Conservation (phyloP, 2,329 filamentous ascomycete genomes). For the Nigrograna mackinnonii region DNA sequence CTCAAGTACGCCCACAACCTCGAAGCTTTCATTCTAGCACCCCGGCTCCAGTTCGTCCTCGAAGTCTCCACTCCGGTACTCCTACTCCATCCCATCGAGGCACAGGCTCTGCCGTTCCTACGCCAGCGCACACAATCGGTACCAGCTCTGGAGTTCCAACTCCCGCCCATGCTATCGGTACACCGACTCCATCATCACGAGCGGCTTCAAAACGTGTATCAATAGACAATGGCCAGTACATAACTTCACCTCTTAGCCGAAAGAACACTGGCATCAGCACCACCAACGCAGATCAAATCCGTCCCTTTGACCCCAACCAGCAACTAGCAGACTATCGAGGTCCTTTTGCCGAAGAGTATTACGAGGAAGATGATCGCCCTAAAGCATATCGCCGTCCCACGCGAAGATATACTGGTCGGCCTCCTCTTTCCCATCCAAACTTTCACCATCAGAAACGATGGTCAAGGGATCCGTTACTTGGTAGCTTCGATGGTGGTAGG, state of each 20-base stretch:
- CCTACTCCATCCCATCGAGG: no score
- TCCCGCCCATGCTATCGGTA: constrained; percentile 12
- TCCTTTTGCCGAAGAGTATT: constrained; percentile 31
- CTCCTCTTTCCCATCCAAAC: constrained; percentile 28
- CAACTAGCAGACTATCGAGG: constrained; percentile 6
- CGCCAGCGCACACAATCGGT: no score
- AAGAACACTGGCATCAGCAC: constrained; percentile 14
- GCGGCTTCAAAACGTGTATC: constrained; percentile 7
- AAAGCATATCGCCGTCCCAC: constrained; percentile 23
- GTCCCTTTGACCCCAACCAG: no score
- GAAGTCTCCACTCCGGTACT: no score
- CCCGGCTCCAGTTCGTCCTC: no score
- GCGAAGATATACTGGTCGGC: constrained; percentile 20
- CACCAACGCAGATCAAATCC: constrained; percentile 11
- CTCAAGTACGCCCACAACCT: no score
- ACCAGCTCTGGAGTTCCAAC: no score
- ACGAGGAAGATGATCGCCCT: constrained; percentile 28
- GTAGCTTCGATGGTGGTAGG: not conserved
- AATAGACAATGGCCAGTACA: constrained; percentile 9
- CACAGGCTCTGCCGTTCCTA: no score
- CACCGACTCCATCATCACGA: constrained; percentile 2
- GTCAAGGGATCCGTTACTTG: not conserved
- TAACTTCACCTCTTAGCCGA: constrained; percentile 4
- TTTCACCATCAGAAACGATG: constrained; percentile 6
- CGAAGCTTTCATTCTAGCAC: no score